Conservation (phyloP, 2,329 filamentous ascomycete species). For the Cordyceps cateniannulata region DNA sequence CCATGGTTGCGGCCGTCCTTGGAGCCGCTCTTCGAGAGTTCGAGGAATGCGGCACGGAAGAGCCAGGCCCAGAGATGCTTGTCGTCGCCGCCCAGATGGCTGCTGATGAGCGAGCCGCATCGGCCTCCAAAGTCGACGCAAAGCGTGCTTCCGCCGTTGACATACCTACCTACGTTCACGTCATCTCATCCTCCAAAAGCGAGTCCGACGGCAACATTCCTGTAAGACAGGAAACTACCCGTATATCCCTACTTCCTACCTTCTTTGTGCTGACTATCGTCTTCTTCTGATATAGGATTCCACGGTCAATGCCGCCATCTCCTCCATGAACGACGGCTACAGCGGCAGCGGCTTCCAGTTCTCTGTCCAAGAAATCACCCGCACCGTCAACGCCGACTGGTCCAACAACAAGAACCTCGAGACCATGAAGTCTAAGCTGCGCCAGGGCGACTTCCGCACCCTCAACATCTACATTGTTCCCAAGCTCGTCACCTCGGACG, state of each 20-base stretch:
- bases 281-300: background rate
- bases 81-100: background rate
- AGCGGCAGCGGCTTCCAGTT: conserved; percentile 24
- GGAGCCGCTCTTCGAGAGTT: background rate
- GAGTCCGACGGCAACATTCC: background rate
- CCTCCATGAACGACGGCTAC: background rate
- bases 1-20: background rate
- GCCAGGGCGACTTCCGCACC: conserved; percentile 36
- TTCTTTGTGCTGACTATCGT: background rate
- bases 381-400: conserved; percentile 42
- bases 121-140: background rate
- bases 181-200: background rate
- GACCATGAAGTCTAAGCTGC: conserved; percentile 39
- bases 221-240: background rate
- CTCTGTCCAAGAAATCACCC: conserved; percentile 35
- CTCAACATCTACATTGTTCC: conserved; percentile 30
- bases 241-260: too few relatives aligned
- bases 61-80: background rate
- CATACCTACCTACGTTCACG: conserved; percentile 6
- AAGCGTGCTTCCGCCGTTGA: background rate
- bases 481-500: too few relatives aligned
- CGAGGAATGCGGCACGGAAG: background rate
- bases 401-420: conserved; percentile 31
- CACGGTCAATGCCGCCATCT: background rate
- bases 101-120: background rate